Base-by-base conservation (phyloP, 179 eudicot species). In the Drosera spatulata region DNA sequence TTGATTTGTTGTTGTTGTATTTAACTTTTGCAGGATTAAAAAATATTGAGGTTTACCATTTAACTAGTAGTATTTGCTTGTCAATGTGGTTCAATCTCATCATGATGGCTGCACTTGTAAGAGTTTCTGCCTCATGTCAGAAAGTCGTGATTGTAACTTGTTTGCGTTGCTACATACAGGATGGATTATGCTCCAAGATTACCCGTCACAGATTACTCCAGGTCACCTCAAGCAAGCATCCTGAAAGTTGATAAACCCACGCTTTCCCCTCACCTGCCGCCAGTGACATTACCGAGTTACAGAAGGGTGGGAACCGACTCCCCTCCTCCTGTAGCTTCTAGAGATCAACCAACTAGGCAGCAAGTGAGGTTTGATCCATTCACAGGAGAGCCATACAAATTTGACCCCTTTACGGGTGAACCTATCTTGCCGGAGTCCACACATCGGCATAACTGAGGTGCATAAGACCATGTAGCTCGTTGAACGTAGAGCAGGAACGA, bases 361-460 rank as follows among this genome's bases (percentile, higher is more conserved):
- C 89, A 62, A 50, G 75, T 83, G 43, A 81, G 84, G 61, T 86
- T 84, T 68, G 95, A 86, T 49, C 95, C 95, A 7, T 86, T 53
- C 52, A 84, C 95, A 0, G 95, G 90, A 12, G 80, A 79, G 63
- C 87, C 95, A 41, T 86, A 84, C 77, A 86, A 84, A 62, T 86
- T 86, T 49, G 95, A 86, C 58, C 95, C 90, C 22, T 86, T 77
- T 65, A 86, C 95, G 0, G 95, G 95, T n/a, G 90, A 86, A 63
- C 95, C 87, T 41, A 83, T 86, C 56, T 76, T 61, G 47, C 80
- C 80, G 0, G 87, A 70, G 53, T 69, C 69, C 65, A 10, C 59
- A 59, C 37, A 69, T 39, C 70, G 68, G 41, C 64, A 42, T 33
- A 67, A 52, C 9, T 59, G 66, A 65, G 70, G 75, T 43, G 54